A percentile compares a stretch with the other conserved stretches of the same genome.
Conservation (phyloP, 805 yeast genomes). For the Monosporozyma aerobia region DNA sequence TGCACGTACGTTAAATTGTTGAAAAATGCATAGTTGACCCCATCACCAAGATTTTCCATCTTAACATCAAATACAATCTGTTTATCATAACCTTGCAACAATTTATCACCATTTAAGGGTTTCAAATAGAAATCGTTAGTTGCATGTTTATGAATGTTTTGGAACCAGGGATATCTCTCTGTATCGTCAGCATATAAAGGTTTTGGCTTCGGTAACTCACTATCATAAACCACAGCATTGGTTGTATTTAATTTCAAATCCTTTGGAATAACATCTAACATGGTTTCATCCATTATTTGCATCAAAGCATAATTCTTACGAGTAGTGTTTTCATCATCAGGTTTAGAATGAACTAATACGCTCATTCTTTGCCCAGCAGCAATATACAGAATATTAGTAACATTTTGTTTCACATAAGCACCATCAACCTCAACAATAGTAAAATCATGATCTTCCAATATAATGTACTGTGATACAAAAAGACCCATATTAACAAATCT, state of each 20-base stretch:
- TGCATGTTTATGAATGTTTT: constrained; percentile 11
- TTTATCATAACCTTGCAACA: constrained; percentile 53
- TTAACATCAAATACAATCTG: constrained; percentile 48
- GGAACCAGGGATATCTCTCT: constrained; percentile 1
- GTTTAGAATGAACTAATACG: constrained; percentile 52
- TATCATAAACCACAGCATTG: constrained; percentile 46
- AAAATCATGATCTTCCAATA: constrained; percentile 62
- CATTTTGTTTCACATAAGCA: constrained; percentile 49
- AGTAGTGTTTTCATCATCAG: constrained; percentile 33
- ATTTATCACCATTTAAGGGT: constrained; percentile 34
- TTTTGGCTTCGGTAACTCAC: constrained; percentile 24
- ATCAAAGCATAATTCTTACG: constrained; percentile 49
- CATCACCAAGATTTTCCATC: constrained; percentile 66
- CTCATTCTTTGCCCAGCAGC: constrained; percentile 80
- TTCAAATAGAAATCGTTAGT: constrained; percentile 32
- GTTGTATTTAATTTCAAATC: constrained; percentile 48
- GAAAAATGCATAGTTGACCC: constrained; percentile 70
- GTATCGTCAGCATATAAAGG: not conserved
- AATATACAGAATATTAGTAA: constrained; percentile 47
- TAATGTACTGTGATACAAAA: constrained; percentile 64
- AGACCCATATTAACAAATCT: constrained; percentile 61
- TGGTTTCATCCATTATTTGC: constrained; percentile 51
- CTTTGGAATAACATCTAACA: constrained; percentile 62
- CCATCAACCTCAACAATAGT: constrained; percentile 73
- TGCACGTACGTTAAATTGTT: constrained; percentile 53